Conservation (phyloP, 768 basidiomycete species). For the Rubroboletus pulcherrimus region DNA sequence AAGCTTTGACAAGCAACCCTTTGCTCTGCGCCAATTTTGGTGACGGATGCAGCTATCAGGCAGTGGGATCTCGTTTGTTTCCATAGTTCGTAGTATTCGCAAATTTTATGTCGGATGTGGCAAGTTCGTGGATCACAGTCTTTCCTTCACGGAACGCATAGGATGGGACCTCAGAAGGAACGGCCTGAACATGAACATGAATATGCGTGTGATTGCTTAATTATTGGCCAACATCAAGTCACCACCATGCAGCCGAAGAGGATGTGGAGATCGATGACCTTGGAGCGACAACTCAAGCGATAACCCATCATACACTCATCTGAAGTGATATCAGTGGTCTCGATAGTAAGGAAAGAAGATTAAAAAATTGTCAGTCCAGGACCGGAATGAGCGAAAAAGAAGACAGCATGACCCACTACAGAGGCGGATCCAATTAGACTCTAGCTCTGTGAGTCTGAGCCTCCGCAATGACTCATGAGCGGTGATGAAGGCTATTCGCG, state of each 20-base stretch:
- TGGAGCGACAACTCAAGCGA: neutral
- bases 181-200: neutral
- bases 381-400: neutral
- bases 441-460: neutral
- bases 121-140: neutral
- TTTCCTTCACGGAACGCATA: neutral
- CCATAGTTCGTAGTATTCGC: neutral
- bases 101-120: neutral
- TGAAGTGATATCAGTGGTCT: no score
- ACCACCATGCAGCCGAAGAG: neutral
- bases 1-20: neutral
- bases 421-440: neutral
- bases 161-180: neutral
- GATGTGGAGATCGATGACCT: neutral
- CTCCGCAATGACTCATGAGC: neutral
- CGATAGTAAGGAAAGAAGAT: neutral
- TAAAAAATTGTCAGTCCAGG: neutral
- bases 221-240: neutral
- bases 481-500: neutral
- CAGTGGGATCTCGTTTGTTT: neutral
- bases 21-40: neutral
- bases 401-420: neutral
- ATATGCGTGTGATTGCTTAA: no score
- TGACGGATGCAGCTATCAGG: neutral
- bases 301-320: neutral